Evolutionary conservation across 1,284 basidiomycete genomes (phyloP).

Genomic region (Termitomyces sp.): DNA sequence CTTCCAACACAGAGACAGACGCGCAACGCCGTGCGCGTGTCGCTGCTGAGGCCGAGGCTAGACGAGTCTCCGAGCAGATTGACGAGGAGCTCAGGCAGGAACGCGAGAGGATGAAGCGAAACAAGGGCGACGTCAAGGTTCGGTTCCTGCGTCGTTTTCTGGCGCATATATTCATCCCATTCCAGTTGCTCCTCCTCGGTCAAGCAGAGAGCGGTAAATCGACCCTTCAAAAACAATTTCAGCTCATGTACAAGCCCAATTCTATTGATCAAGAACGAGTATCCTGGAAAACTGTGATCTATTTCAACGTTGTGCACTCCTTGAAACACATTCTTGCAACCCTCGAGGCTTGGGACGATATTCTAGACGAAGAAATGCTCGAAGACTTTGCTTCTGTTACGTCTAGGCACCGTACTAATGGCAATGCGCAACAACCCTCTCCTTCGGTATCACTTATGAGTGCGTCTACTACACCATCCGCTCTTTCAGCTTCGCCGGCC

Average conservation of each 20-base stretch:
- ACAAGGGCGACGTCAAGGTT: slow-evolving; percentile 72
- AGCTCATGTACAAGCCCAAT: slow-evolving; percentile 76
- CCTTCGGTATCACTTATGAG: slow-evolving; percentile 32
- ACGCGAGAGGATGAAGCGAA: slow-evolving; percentile 55
- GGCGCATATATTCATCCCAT: slow-evolving; percentile 31
- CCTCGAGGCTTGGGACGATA: slow-evolving; percentile 63
- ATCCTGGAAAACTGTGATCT: slow-evolving; percentile 80
- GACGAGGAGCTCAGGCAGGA: slow-evolving; percentile 73
- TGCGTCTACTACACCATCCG: slow-evolving; percentile 22
- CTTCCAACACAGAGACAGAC: slow-evolving; percentile 62
- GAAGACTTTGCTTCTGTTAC: slow-evolving; percentile 26
- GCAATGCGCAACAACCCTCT: slow-evolving; percentile 32
- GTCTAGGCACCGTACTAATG: slow-evolving; percentile 26
- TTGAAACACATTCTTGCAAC: slow-evolving; percentile 69
- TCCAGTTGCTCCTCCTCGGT: slow-evolving; percentile 67
- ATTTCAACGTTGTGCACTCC: slow-evolving; percentile 76
- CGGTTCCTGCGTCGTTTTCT: slow-evolving; percentile 10
- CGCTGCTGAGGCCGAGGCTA: slow-evolving; percentile 64
- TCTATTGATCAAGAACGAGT: slow-evolving; percentile 71
- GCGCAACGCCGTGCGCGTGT: slow-evolving; percentile 55
- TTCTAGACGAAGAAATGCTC: slow-evolving; percentile 44
- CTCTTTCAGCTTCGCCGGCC: slow-evolving; percentile 22
- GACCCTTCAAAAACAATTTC: slow-evolving; percentile 80
- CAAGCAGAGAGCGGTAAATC: slow-evolving; percentile 82
- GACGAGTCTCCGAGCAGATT: slow-evolving; percentile 69